Evolutionary conservation across 1,284 basidiomycete species (phyloP).

Genomic region (Trametes sp.): DNA sequence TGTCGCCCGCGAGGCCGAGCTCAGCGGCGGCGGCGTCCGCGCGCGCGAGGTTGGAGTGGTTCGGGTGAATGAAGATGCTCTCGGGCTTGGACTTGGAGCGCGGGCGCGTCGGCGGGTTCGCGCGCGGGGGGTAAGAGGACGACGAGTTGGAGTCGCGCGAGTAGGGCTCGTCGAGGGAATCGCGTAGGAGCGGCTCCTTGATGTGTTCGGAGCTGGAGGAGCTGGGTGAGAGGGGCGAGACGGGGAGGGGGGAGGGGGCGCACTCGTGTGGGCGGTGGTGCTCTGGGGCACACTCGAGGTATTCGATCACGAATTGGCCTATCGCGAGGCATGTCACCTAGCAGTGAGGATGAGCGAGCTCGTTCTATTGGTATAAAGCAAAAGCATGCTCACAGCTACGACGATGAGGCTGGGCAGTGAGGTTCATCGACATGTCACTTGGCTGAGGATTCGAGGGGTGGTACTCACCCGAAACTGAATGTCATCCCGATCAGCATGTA

Average conservation of each 20-base stretch:
- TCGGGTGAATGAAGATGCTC: constrained; percentile 67
- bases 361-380: neutral
- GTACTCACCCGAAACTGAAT: constrained; percentile 67
- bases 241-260: constrained; percentile 8
- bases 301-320: constrained; percentile 64
- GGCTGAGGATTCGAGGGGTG: neutral
- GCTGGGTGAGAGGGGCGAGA: neutral
- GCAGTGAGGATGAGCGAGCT: neutral
- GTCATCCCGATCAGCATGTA: constrained; percentile 80
- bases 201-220: constrained; percentile 36
- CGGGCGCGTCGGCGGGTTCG: constrained; percentile 41
- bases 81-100: constrained; percentile 63
- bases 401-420: constrained; percentile 54
- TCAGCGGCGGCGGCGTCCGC: constrained; percentile 65
- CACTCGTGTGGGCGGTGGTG: constrained; percentile 23
- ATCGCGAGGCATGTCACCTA: constrained; percentile 62
- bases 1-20: constrained; percentile 56
- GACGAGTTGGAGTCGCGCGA: constrained; percentile 23
- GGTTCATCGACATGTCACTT: neutral
- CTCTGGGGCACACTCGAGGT: constrained; percentile 39
- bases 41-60: constrained; percentile 65
- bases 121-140: constrained; percentile 28
- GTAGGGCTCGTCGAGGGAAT: constrained; percentile 31
- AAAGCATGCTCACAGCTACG: constrained; percentile 52
- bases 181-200: constrained; percentile 48